Evolutionary conservation across 2,329 filamentous ascomycete species (phyloP).

Genomic region (Daldinia eschscholtzii): DNA sequence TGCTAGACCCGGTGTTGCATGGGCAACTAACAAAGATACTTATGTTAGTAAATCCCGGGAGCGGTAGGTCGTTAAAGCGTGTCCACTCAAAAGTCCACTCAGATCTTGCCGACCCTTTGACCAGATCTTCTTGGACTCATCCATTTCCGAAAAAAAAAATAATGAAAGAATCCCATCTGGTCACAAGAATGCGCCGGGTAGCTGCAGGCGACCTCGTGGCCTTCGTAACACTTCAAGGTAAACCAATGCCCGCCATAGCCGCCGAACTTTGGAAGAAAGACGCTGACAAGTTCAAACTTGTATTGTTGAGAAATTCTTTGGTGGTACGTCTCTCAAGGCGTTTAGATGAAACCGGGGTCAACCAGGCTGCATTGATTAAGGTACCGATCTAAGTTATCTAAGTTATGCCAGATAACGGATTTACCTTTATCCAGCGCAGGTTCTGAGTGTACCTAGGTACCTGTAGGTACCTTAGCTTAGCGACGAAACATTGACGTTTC

Average conservation of each 20-base stretch:
- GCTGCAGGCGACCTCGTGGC: conserved; percentile 34
- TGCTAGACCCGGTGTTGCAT: conserved; percentile 1
- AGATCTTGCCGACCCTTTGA: conserved; percentile 30
- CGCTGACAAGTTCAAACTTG: conserved; percentile 12
- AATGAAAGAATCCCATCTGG: conserved; percentile 12
- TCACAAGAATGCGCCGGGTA: conserved; percentile 30
- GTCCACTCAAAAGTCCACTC: conserved; percentile 21
- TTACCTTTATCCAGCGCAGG: conserved; percentile 31
- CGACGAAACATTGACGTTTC: conserved; percentile 4
- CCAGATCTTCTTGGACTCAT: conserved; percentile 26
- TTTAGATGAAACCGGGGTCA: conserved; percentile 39
- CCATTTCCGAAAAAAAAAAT: conserved; percentile 22
- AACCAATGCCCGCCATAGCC: conserved; percentile 21
- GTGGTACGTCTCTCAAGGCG: conserved; percentile 32
- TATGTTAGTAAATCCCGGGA: conserved; percentile 15
- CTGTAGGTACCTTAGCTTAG: neutral
- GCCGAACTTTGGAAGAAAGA: conserved; percentile 15
- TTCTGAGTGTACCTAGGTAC: too few species aligned
- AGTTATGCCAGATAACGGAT: conserved; percentile 38
- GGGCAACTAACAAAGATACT: conserved; percentile 1
- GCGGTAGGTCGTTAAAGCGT: neutral
- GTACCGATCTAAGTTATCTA: conserved; percentile 37
- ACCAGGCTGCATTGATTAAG: conserved; percentile 40
- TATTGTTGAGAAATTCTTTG: conserved; percentile 9
- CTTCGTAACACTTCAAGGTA: conserved; percentile 6